Base-by-base conservation (phyloP, 2,329 filamentous ascomycete genomes). In the Aspergillus arachidicola region DNA sequence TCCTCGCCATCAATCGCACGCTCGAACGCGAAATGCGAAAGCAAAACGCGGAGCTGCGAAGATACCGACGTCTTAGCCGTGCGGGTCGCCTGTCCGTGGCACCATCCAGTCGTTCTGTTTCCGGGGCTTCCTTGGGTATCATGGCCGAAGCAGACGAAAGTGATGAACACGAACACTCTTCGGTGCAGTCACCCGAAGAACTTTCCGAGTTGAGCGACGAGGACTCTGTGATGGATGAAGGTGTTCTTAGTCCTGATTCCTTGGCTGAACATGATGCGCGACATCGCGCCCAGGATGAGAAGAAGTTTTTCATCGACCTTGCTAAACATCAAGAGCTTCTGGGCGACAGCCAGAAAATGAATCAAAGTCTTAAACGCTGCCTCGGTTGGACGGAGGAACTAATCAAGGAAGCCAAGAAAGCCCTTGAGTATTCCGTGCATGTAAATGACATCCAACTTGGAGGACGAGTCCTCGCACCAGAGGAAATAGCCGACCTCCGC, bases 1-100 rank as follows among this genome's bases (percentile, higher is more conserved):
- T 99, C 3, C 87, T 97, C 61, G 95, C 95, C 46, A 98, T 99
- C 79, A 99, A 99, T 75, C 86, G 94, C 59, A 95, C 93, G 0
- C 81, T 99, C 0, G 95, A 99, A 79, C 87, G 93, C 28, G 93
- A 98, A 75, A 85, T 99, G 71, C 88, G 93, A 30, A 96, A 96
- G 75, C 94, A 98, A 72, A 94, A 91, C 43, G 87, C 91, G 1
- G 95, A 99, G 74, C 77, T 99, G 36, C 89, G 95, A 62, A 86
- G 94, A 50, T 98, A 90, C 75, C 88, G 92, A 58, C 88, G 95
- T n/a, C 81, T 98, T 57, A 96, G 92, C 45, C 87, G 94, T 23
- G 89, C 92, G 0, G 93, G 93, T 0, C 86, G 89, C 1, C 81
- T 97, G 21, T 91, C 91, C 0, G 79, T 89, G 30, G 81, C 82